A percentile compares a stretch with the other conserved stretches of the same genome.
Conservation (phyloP, 495 filamentous ascomycete genomes). For the Penicillium diatomitis region DNA sequence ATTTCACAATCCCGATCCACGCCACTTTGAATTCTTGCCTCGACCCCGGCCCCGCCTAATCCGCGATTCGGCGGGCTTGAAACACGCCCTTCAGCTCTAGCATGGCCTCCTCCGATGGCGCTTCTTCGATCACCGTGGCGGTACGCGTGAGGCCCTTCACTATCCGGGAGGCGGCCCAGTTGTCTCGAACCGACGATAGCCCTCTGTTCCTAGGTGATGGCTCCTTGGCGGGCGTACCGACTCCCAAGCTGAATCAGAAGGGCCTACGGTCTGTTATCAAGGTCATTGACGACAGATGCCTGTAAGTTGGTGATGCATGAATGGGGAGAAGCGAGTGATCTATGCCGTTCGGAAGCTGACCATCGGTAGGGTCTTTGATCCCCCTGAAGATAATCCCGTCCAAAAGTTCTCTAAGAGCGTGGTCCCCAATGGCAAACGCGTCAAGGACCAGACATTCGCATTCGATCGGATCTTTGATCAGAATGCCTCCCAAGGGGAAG, state of each 20-base stretch:
- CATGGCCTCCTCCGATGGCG: slow-evolving; percentile 49
- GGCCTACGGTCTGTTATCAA: slow-evolving; percentile 89
- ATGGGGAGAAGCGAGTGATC: neutral
- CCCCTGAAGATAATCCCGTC: slow-evolving; percentile 93
- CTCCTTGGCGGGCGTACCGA: slow-evolving; percentile 72
- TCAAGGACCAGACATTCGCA: slow-evolving; percentile 95
- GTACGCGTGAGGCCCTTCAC: slow-evolving; percentile 94
- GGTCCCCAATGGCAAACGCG: slow-evolving; percentile 76
- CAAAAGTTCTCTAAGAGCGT: slow-evolving; percentile 80
- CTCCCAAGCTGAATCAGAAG: slow-evolving; percentile 75
- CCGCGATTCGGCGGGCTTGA: slow-evolving; percentile 8
- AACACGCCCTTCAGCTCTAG: slow-evolving; percentile 12
- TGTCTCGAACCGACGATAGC: slow-evolving; percentile 71
- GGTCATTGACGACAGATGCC: slow-evolving; percentile 89
- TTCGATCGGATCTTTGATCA: slow-evolving; percentile 98
- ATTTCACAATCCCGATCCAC: slow-evolving; percentile 1
- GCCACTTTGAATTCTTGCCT: slow-evolving; percentile 1
- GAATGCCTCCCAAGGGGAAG: slow-evolving; percentile 82
- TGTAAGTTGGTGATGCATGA: slow-evolving; percentile 51
- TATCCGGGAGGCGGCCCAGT: slow-evolving; percentile 54
- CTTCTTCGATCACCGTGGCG: slow-evolving; percentile 59
- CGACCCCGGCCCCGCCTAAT: slow-evolving; percentile 14
- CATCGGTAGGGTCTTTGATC: slow-evolving; percentile 76
- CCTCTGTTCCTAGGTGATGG: slow-evolving; percentile 92
- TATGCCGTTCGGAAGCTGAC: slow-evolving; percentile 5